Evolutionary conservation across 106 monocot species (phyloP).

Genomic region (Iris macrosiphon): DNA sequence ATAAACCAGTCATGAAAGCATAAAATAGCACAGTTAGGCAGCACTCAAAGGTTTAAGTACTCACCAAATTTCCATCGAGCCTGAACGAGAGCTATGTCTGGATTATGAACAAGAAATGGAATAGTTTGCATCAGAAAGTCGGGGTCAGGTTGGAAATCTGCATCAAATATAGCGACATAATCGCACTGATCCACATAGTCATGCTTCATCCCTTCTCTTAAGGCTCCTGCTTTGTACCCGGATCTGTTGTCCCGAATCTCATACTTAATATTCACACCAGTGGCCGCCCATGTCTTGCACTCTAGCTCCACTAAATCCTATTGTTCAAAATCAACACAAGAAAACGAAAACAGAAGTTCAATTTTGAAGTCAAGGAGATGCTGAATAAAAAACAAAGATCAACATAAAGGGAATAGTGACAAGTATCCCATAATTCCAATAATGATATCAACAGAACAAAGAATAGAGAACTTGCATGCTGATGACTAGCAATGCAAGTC

Average conservation of each 20-base stretch:
- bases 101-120: constrained; percentile 45
- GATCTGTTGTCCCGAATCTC: constrained; percentile 34
- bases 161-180: constrained; percentile 51
- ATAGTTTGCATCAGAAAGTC: constrained; percentile 36
- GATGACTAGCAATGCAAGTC: too few relatives aligned
- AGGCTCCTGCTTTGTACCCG: constrained; percentile 56
- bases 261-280: constrained; percentile 39
- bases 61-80: constrained; percentile 58
- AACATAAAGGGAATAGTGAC: too few relatives aligned
- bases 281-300: constrained; percentile 22
- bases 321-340: too few relatives aligned
- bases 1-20: too few relatives aligned
- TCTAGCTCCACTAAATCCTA: constrained; percentile 32
- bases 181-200: constrained; percentile 36
- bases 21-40: too few relatives aligned
- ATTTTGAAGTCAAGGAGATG: too few relatives aligned
- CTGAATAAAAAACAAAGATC: too few relatives aligned
- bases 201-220: constrained; percentile 39
- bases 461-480: too few relatives aligned
- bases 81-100: constrained; percentile 45
- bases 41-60: too few relatives aligned
- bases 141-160: constrained; percentile 46
- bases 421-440: too few relatives aligned
- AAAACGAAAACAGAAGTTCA: too few relatives aligned
- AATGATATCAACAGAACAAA: too few relatives aligned